phyloP scores from a whole-genome alignment of 2,329 filamentous ascomycete species.

The Fusarium sp. region DNA sequence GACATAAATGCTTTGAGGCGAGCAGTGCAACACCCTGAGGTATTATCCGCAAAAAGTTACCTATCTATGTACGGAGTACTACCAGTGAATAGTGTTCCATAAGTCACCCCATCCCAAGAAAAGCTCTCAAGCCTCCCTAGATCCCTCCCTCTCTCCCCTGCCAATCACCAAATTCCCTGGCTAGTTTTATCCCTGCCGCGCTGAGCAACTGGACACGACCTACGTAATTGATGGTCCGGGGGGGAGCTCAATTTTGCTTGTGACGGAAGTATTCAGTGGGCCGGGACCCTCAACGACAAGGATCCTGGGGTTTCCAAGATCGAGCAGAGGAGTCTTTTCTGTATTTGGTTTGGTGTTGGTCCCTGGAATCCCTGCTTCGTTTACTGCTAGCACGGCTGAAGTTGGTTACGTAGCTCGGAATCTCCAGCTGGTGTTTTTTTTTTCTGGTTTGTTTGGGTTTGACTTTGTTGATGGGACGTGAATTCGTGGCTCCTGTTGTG shows the following conservation, averaged over 20 bases:
- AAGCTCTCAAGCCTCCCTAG: not conserved
- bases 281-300: conserved; percentile 15
- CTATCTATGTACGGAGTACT: not conserved
- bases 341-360: conserved; percentile 13
- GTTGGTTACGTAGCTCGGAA: conserved; percentile 17
- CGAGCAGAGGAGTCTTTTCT: conserved; percentile 20
- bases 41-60: not conserved
- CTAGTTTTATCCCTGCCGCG: conserved; percentile 30
- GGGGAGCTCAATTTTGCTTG: conserved; percentile 28
- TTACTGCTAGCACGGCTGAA: conserved; percentile 13
- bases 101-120: conserved; percentile 20
- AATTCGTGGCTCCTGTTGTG: conserved; percentile 13
- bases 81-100: not conserved
- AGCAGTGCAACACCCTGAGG: not conserved
- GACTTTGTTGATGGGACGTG: not conserved
- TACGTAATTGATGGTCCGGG: conserved; percentile 40
- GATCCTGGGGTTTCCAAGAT: conserved; percentile 26
- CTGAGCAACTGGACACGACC: conserved; percentile 29
- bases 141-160: not conserved
- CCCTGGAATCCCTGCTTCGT: conserved; percentile 25
- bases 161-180: conserved; percentile 12
- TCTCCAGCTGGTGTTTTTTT: not conserved
- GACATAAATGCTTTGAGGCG: not conserved
- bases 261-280: conserved; percentile 13
- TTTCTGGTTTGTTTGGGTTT: not conserved